These are phyloP conservation scores for Picocystis sp. DNA, from an alignment of 163 green algal genomes.

Conservation along the genomic window DNA sequence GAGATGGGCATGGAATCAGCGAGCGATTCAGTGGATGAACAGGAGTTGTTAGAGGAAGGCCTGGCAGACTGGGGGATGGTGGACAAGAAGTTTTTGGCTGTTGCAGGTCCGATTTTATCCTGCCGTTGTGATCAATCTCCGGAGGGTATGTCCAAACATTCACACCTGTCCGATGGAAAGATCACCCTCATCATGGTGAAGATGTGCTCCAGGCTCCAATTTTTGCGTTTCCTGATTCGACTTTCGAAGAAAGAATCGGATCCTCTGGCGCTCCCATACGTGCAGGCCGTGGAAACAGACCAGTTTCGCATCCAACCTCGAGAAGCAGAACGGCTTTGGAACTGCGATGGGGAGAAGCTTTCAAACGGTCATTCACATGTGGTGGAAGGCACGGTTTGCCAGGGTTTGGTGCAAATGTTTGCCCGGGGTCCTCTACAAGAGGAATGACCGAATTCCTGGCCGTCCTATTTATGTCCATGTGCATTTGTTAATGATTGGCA, in stretches of 20 bases:
- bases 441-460: too few species aligned
- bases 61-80: slow-evolving; percentile 17
- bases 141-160: slow-evolving; percentile 36
- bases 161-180: slow-evolving; percentile 58
- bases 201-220: slow-evolving; percentile 40
- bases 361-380: background rate
- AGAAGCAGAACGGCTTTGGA: slow-evolving; percentile 1
- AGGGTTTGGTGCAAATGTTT: slow-evolving; percentile 8
- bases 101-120: slow-evolving; percentile 62
- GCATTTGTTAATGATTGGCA: too few species aligned
- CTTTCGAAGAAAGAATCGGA: background rate
- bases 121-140: slow-evolving; percentile 59
- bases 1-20: slow-evolving; percentile 4
- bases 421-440: background rate
- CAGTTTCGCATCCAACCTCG: slow-evolving; percentile 1
- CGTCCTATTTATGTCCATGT: too few species aligned
- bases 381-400: too few species aligned
- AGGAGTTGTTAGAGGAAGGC: background rate
- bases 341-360: slow-evolving; percentile 5
- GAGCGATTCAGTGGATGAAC: too few species aligned
- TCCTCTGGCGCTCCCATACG: background rate
- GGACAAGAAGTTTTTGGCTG: slow-evolving; percentile 39
- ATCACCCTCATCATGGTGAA: slow-evolving; percentile 62
- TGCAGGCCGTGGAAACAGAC: background rate
- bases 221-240: slow-evolving; percentile 42